These are phyloP conservation scores for Cordia subcordata DNA, from an alignment of 257 asterid genomes.

Conservation along the genomic window DNA sequence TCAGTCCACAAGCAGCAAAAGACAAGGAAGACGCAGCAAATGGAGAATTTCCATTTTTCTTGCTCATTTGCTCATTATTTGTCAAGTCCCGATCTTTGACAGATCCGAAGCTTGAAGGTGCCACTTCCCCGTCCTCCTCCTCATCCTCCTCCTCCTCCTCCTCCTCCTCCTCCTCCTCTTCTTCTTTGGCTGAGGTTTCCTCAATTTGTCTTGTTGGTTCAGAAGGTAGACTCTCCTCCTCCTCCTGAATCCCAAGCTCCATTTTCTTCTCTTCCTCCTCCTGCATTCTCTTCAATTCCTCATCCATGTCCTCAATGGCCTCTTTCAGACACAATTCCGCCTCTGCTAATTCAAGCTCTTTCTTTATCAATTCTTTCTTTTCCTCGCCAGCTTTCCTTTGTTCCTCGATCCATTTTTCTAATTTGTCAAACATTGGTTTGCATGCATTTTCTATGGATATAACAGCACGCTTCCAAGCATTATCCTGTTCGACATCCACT, in stretches of 20 bases:
- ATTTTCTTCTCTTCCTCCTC: conserved; percentile 69
- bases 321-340: conserved; percentile 76
- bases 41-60: conserved; percentile 57
- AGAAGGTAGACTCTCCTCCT: conserved; percentile 32
- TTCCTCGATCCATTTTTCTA: conserved; percentile 70
- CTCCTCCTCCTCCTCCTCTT: conserved; percentile 51
- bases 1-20: conserved; percentile 41
- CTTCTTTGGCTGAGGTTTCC: conserved; percentile 28
- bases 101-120: conserved; percentile 78
- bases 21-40: conserved; percentile 82
- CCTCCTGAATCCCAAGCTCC: conserved; percentile 34
- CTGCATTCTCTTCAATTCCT: conserved; percentile 57
- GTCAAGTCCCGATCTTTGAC: conserved; percentile 35
- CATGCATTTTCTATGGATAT: conserved; percentile 31
- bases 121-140: conserved; percentile 34
- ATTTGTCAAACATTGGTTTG: conserved; percentile 28
- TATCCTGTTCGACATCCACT: conserved; percentile 22
- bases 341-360: conserved; percentile 61
- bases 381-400: conserved; percentile 46
- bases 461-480: conserved; percentile 30
- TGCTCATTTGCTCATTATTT: conserved; percentile 37
- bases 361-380: conserved; percentile 39
- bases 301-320: conserved; percentile 70
- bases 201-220: conserved; percentile 31
- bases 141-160: conserved; percentile 38